Evolutionary conservation across 306 rosid genomes (phyloP), one percentile per base, ranked within the genome.

Genomic region (Carpinus fangiana): DNA sequence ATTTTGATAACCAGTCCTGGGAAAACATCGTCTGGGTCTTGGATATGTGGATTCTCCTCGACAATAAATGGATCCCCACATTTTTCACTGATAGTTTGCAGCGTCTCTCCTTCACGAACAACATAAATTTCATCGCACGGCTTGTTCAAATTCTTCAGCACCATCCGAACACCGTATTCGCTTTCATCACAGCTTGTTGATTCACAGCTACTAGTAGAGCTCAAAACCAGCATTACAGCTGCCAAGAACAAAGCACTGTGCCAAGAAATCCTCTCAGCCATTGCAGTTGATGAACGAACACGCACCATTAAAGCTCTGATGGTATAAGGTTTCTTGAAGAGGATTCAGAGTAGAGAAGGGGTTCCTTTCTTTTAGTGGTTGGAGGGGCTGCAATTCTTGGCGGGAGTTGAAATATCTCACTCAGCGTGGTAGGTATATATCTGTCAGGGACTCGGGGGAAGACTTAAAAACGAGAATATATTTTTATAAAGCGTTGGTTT

Each of bases 1-100:
- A 93, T 88, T 90, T 89, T 88, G 83, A 93, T 91, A 36, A 93
- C 91, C 14, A 93, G 82, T 55, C 97, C 98, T 53, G 96, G 98
- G 76, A 88, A 93, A 71, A 93, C 91, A 78, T 91, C 94, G 72
- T 91, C 96, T 0, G 93, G 90, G 70, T 93, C 98, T 53, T 93
- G 87, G 21, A 93, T 91, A 62, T 91, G 96, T 18, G 96, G 98
- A 82, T 93, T 93, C 66, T 91, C 90, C 73, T 93, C 92, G 50
- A 91, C 89, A 73, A 93, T 91, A 56, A 72, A 91, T 6, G 96
- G 93, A 80, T 91, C 96, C 20, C 90, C 92, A 72, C 98, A 93
- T 36, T 87, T 88, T 75, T 93, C 98, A 75, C 90, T 86, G 0
- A 93, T 93, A 21, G 90, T 88, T 16, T 93, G 94, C 72, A 93